Base-by-base conservation (phyloP, 1,284 basidiomycete genomes). In the Taiwanofungus camphoratus region DNA sequence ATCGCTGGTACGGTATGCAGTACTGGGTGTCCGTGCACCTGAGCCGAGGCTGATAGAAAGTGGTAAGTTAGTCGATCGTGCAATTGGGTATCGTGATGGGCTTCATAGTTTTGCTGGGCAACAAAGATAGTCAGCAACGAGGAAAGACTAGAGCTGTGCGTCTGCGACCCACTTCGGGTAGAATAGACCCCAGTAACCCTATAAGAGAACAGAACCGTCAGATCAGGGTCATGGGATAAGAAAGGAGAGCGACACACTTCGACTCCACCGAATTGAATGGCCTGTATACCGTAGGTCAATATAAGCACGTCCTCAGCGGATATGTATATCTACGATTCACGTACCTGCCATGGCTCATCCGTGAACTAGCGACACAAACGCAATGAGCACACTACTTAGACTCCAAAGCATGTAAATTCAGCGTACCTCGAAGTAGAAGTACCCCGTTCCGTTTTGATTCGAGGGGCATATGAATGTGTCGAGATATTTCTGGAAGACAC, bases 381-480 rank as follows among this genome's bases (percentile, higher is more conserved):
- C 2, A 19, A 36, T 34, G 22, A 44, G 45, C 5, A 29, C 13
- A 7, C 51, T 16, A n/a, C 33, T 11, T 16, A 18, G 4, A 11
- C 4, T 9, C 7, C 12, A 27, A 37, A 16, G 22, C 22, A 43
- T 30, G 30, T 12, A 13, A 24, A 22, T n/a, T 16, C 29, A 42
- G 64, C 68, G 27, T 30, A 76, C 77, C 73, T 87, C 85, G 48
- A 89, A 90, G 69, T 74, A 90, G 72, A 92, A 93, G 69, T 92
- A 93, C n/a, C 78, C 69, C 5, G 89, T 88, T 27, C 76, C 74
- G 52, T 92, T 88, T 26, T 61, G 44, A 63, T 93, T 97, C 8
- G 92, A 87, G 54, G 85, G 76, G 62, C 94, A 98, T 21, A 94
- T 82, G 56, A 91, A 98, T 0, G 76, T 79, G 57, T 95, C 74